Evolutionary conservation across 2,329 filamentous ascomycete genomes (phyloP).

Genomic region (Fusarium bactridioides): DNA sequence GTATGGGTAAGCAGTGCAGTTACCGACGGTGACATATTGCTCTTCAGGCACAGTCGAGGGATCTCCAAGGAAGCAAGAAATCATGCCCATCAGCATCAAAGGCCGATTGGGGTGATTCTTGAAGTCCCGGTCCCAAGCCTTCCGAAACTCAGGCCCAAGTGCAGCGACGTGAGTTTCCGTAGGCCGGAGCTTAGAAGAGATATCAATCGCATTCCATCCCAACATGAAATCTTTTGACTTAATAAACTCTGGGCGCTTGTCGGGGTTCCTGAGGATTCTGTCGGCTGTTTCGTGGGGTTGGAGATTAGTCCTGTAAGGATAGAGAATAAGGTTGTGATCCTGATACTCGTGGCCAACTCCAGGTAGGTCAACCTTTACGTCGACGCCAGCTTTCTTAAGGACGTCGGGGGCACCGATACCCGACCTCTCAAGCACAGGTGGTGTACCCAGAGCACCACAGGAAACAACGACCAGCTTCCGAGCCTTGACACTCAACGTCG

Average conservation of each 20-base stretch:
- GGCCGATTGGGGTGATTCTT: conserved; percentile 53
- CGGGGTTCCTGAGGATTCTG: conserved; percentile 57
- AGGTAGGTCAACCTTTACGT: conserved; percentile 55
- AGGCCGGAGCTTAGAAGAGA: conserved; percentile 64
- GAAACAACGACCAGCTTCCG: conserved; percentile 44
- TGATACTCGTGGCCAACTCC: conserved; percentile 64
- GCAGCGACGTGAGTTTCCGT: conserved; percentile 59
- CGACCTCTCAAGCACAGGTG: conserved; percentile 67
- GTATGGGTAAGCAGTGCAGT: conserved; percentile 55
- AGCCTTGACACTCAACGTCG: conserved; percentile 36
- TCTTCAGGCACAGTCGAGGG: conserved; percentile 46
- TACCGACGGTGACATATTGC: conserved; percentile 62
- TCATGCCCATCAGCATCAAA: conserved; percentile 52
- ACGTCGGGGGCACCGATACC: conserved; percentile 64
- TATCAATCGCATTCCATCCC: conserved; percentile 66
- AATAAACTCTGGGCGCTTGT: conserved; percentile 55
- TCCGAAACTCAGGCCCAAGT: conserved; percentile 61
- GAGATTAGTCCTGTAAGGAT: conserved; percentile 54
- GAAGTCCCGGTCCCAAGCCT: conserved; percentile 65
- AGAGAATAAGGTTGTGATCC: conserved; percentile 63
- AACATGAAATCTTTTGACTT: conserved; percentile 57
- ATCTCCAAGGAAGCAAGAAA: conserved; percentile 53
- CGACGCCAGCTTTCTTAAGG: conserved; percentile 56
- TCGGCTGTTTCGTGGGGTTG: conserved; percentile 54
- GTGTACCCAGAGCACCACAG: conserved; percentile 61